Base-by-base conservation (phyloP, 2,329 filamentous ascomycete species). In the Botrytis pseudocinerea region DNA sequence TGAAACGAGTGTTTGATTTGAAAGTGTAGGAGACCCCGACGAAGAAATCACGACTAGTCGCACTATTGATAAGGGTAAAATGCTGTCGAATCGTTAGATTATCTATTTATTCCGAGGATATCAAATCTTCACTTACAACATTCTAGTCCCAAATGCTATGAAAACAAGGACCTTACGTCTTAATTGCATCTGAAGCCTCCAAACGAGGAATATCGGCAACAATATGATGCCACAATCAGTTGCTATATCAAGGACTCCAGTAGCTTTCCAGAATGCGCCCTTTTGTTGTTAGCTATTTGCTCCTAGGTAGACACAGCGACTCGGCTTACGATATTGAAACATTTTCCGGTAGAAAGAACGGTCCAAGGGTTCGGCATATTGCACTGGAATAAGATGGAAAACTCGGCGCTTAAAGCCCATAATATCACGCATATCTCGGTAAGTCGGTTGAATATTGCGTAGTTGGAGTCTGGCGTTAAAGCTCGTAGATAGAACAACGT, bases 231-330 rank as follows among this genome's bases (percentile, higher is more conserved):
- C 78, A 10, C 86, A 74, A 73, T 87, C 85, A 25, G 83, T 85
- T 14, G 85, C 73, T 46, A 87, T 83, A 7, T 84, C 86, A 8
- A 85, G 83, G 0, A 83, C 81, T 2, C 83, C 85, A 72, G 87
- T 87, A 62, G 83, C 82, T 46, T 87, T 84, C 82, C 87, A 88
- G 80, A 82, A 16, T 78, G 79, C 57, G 20, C 59, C 48, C 72
- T 73, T 25, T 9, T 38, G 32, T 5, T 35, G 54, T 48, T 48
- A 69, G 42, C 14, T 32, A 22, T 59, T 35, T 65, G n/a, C 12
- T 8, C 18, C 25, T 18, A 54, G 2, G 25, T 42, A 42, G 35
- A 64, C 5, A 42, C 22, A 46, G 7, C 28, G 8, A 59, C 22
- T 35, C 32, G 32, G 35, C 74, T 62, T 76, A 78, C 76, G 60